Evolutionary conservation across 805 yeast genomes (phyloP), one percentile per base, ranked within the genome.

Genomic region (Candida chauliodis): DNA sequence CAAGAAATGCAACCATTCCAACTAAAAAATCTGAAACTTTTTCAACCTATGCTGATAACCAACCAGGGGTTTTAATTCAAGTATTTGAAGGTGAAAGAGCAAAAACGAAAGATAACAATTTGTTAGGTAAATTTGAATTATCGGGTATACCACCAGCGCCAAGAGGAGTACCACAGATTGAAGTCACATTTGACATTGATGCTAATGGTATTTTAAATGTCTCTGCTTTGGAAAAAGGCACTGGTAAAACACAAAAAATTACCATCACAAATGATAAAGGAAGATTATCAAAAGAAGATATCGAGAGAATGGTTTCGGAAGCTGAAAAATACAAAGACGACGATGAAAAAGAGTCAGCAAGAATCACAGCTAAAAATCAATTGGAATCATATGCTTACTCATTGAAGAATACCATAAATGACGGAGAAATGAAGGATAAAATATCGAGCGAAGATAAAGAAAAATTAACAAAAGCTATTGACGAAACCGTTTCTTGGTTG

Each of bases 31-130:
- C 95, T 15, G 96, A 90, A 73, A 86, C 84, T 47, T 90, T 90
- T 75, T 87, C 96, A 4, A 90, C 97, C 37, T 95, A 95, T 45
- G 95, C 87, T 48, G 96, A 90, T 67, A 89, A 90, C 75, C 97
- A 89, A 72, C 95, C 91, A 54, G 89, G 95, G 53, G 97, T 89
- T 19, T 74, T 86, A 70, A 89, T 89, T 61, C 95, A 88, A 73
- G 96, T 89, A 31, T 89, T 69, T 58, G 97, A 89, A 72, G 97
- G 97, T 76, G 97, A 89, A 75, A 85, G 96, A 73, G 85, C 96
- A 10, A 75, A 84, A 74, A 90, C 93, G 37, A 88, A 84, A 75
- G 96, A 89, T 69, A 89, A 89, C 78, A 90, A 89, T 73, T 71
- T 78, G 60, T 76, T 86, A 46, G 95, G 95, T 60, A 84, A 85